Evolutionary conservation across 768 basidiomycete species (phyloP), one percentile per base, ranked within the genome.

Genomic region (Sporobolomyces roseus): DNA sequence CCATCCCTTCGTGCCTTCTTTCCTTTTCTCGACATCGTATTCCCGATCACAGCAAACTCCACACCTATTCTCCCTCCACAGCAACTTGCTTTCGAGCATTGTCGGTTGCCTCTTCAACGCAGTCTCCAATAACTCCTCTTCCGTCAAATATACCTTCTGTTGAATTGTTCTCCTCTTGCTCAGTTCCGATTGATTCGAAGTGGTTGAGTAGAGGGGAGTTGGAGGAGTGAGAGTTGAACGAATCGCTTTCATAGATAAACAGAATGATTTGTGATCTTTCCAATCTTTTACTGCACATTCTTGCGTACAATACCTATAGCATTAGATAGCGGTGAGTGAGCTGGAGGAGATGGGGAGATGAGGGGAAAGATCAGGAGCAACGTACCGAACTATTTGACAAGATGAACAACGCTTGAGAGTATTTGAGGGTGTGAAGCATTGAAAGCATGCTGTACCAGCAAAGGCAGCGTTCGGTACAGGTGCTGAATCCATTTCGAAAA

Each of bases 261-360:
- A 70, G 60, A 70, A 70, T 8, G 63, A 41, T 54, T 65, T 65
- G 59, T 70, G 68, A 46, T 61, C 58, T 16, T 46, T 45, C 68
- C 68, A 70, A 10, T 61, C 63, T 10, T n/a, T 4, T 2, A 14
- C 36, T 1, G 59, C 38, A 60, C 68, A 70, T 16, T 29, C 63
- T 46, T 51, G n/a, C 10, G 63, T 50, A 53, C 68, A 70, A 49
- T 61, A 70, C 38, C 60, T 55, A 33, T n/a, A n/a, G n/a, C n/a
- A n/a, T n/a, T n/a, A n/a, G n/a, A n/a, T n/a, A n/a, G n/a, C n/a
- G n/a, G n/a, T n/a, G n/a, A n/a, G n/a, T n/a, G n/a, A n/a, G n/a
- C n/a, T n/a, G n/a, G n/a, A n/a, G n/a, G n/a, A n/a, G n/a, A n/a
- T n/a, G n/a, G n/a, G n/a, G n/a, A 13, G 9, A 25, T n/a, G 17